Evolutionary conservation across 1,139 yeast species (phyloP).

Genomic region (Candida albicans): DNA sequence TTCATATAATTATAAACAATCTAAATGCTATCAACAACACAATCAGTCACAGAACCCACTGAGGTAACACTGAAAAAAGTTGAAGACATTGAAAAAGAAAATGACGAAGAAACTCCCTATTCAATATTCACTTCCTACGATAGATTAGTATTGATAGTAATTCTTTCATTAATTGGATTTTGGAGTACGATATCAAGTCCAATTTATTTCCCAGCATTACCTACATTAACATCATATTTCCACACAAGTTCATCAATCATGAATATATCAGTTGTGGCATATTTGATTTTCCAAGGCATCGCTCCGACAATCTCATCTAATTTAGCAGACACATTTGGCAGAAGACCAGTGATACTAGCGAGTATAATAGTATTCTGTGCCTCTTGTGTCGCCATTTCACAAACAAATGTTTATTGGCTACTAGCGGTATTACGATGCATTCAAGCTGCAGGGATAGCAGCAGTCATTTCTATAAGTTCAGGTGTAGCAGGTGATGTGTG

Average conservation of each 20-base stretch:
- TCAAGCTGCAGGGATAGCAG: constrained; percentile 45
- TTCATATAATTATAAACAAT: too few relatives aligned
- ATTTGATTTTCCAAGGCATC: constrained; percentile 38
- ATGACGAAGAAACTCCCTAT: constrained; percentile 14
- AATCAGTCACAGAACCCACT: too few relatives aligned
- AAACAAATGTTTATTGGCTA: constrained; percentile 36
- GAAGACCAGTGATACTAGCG: constrained; percentile 33
- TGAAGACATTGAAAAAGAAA: constrained; percentile 3
- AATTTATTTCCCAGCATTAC: constrained; percentile 43
- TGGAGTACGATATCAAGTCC: constrained; percentile 44
- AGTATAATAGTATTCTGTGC: constrained; percentile 31
- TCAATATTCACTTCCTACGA: constrained; percentile 20
- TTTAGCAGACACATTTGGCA: constrained; percentile 38
- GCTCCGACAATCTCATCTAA: constrained; percentile 35
- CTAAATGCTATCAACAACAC: too few relatives aligned
- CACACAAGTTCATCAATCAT: constrained; percentile 24
- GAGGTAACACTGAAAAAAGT: neutral
- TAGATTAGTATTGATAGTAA: constrained; percentile 20
- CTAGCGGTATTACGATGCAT: constrained; percentile 36
- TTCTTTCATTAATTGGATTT: constrained; percentile 34
- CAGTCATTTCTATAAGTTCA: constrained; percentile 38
- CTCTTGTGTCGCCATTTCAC: constrained; percentile 38
- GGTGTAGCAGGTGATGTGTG: constrained; percentile 46
- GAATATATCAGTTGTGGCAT: constrained; percentile 39
- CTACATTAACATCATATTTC: constrained; percentile 31